phyloP scores from a whole-genome alignment of 768 basidiomycete species.

The Gyrodon lividus region DNA sequence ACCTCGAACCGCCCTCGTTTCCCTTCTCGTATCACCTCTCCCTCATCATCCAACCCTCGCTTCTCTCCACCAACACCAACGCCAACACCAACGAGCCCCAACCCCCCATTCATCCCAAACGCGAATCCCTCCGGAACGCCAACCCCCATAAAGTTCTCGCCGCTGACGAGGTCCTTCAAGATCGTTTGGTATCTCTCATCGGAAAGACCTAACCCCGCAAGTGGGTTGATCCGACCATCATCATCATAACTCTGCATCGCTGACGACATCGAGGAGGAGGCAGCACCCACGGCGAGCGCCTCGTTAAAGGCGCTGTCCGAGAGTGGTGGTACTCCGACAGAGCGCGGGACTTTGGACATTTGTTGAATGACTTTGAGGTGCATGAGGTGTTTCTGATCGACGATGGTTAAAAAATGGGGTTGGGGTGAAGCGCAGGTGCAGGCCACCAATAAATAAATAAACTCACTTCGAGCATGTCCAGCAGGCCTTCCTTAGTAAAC shows the following conservation, averaged over 20 bases:
- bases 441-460: not conserved
- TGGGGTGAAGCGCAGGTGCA: not conserved
- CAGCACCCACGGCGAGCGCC: constrained; percentile 46
- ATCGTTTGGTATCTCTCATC: constrained; percentile 87
- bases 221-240: constrained; percentile 70
- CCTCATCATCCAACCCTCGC: too few species aligned
- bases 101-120: constrained; percentile 15
- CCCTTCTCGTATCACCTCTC: too few species aligned
- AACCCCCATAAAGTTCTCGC: constrained; percentile 54
- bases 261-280: constrained; percentile 11
- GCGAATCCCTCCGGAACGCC: constrained; percentile 30
- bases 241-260: constrained; percentile 32
- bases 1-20: too few species aligned
- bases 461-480: constrained; percentile 87
- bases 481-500: constrained; percentile 89
- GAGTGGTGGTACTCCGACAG: constrained; percentile 64
- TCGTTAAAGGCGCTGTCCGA: constrained; percentile 53
- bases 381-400: constrained; percentile 72
- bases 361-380: constrained; percentile 86
- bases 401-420: not conserved
- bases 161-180: constrained; percentile 67
- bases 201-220: constrained; percentile 86
- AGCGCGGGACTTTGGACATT: constrained; percentile 63
- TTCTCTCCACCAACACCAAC: constrained; percentile 20
- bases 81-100: constrained; percentile 10